phyloP scores from a whole-genome alignment of 75 land plant genomes.

The Pinus taeda region DNA sequence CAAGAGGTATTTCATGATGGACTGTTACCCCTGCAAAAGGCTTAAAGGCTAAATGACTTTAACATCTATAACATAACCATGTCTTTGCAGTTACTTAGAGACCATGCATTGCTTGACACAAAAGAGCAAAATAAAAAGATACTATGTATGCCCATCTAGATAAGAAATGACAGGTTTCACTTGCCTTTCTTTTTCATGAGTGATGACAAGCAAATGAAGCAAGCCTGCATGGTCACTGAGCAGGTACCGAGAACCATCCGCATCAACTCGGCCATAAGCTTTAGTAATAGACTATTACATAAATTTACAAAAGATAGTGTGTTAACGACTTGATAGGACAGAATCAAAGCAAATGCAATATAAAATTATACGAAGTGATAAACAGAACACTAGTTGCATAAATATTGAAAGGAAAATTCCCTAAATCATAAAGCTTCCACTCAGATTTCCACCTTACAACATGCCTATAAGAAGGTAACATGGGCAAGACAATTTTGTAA shows the following conservation, averaged over 20 bases:
- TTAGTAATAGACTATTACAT: constrained; percentile 78
- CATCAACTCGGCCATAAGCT: constrained; percentile 98
- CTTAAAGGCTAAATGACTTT: background rate
- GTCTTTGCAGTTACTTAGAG: background rate
- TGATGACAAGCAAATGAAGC: constrained; percentile 91
- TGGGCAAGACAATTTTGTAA: background rate
- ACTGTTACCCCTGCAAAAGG: background rate
- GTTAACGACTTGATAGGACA: background rate
- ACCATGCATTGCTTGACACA: background rate
- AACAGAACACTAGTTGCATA: background rate
- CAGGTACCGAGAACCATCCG: constrained; percentile 97
- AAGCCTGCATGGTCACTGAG: constrained; percentile 91
- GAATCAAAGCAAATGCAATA: background rate
- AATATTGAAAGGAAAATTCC: background rate
- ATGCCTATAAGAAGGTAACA: background rate
- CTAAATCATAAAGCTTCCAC: background rate
- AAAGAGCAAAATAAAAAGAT: background rate
- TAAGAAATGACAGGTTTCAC: background rate
- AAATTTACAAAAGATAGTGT: background rate
- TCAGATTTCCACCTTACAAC: background rate
- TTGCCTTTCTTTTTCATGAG: constrained; percentile 95
- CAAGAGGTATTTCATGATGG: too few species aligned
- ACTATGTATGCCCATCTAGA: background rate
- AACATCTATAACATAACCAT: background rate
- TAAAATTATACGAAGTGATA: background rate